Base-by-base conservation (phyloP, 257 asterid species). In the Penstemon newberryi region DNA sequence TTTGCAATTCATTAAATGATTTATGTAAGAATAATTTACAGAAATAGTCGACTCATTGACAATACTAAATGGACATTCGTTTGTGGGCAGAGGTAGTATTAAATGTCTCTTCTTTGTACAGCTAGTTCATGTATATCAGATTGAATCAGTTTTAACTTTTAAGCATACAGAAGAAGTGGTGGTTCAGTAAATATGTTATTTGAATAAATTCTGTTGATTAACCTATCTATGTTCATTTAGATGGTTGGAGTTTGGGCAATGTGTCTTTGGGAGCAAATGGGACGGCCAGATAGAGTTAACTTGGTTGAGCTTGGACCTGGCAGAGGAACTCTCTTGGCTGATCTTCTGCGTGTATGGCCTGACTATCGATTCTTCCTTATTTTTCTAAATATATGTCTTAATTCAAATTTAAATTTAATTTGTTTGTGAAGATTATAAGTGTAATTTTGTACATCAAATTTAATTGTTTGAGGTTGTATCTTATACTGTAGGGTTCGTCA, bases 221-320 rank as follows among this genome's bases (percentile, higher is more conserved):
- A 66, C 45, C 8, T 33, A 13, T 49, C 15, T 56, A 44, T 67
- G 43, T 70, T 51, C 60, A 46, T 54, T 63, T 68, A 93, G 99
- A 90, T 93, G 96, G 60, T 90, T 78, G 95, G 97, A 54, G 95
- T 91, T 41, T 93, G 99, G 99, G 91, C 85, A 46, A 91, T 90
- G 92, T 87, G 96, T 82, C 87, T 89, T n/a, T 93, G 99, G 99
- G 92, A 93, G 87, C 97, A 93, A 85, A 90, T 93, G 99, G 99
- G 97, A 44, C 84, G 56, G 71, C 99, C 99, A 0, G 66, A 78
- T 15, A 83, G 74, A 68, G 86, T 93, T 72, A 89, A 85, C 84
- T 79, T 93, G 70, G 94, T 93, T 63, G 99, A 93, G 84, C 91
- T 93, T 39, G 99, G 99, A 79, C 99, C 99, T 7, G 99, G 99